Evolutionary conservation across 805 yeast species (phyloP), one percentile per base, ranked within the genome.

Genomic region (Ogataea siamensis): DNA sequence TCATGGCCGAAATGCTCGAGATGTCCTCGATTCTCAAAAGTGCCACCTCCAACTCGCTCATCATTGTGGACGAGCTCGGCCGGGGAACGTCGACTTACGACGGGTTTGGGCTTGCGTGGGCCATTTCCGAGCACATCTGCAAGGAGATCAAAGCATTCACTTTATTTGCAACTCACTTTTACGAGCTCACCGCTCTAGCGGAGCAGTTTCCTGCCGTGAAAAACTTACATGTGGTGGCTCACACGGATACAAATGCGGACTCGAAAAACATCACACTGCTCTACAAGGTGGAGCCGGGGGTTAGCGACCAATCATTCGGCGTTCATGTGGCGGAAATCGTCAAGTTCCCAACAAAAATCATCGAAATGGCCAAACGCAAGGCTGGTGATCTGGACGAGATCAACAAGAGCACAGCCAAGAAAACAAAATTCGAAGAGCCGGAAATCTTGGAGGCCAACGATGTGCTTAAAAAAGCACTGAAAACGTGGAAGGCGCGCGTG

Each of bases 41-140:
- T 6, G 89, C 95, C 2, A 80, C 93, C 0, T 62, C 68, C 20
- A 81, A 84, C 45, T 87, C 96, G 5, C 70, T 93, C 40, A 79
- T 93, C 34, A 79, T 93, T 15, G 83, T 93, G 45, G 99, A 93
- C 62, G 99, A 93, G 60, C 75, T 93, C 31, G 99, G 99, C 3
- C 76, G 99, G 57, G 97, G 96, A 8, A 88, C 97, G 1, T 76
- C 84, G 1, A 85, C 99, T 0, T 91, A 89, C 61, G 99, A 93
- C 62, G 99, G 99, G 0, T 93, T 93, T 67, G 99, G 99, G 0
- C 71, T 93, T 27, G 99, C 99, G 0, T 93, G 96, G 94, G 83
- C 97, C 0, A 93, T 93, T 39, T 83, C 91, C 47, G 95, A 89
- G 55, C 80, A 82, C 61, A 78, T 91, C 42, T 81, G 93, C 3